Evolutionary conservation across 2,329 filamentous ascomycete genomes (phyloP).

Genomic region (Dichotomopilus funicola): DNA sequence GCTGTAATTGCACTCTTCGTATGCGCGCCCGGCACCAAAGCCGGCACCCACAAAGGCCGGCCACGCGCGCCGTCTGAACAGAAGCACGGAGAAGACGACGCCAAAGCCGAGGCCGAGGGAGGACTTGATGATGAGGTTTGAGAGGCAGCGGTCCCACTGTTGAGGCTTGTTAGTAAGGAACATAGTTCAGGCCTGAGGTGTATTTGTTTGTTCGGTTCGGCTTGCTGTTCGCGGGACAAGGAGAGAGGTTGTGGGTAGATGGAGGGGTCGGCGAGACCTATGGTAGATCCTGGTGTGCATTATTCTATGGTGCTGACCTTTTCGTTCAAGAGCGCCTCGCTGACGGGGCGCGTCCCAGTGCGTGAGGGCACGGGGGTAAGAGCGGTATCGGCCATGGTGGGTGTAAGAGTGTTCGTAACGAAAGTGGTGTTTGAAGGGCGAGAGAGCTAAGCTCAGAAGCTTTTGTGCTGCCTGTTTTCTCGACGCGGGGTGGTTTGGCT

Average conservation of each 20-base stretch:
- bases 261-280: no score
- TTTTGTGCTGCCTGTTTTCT: not conserved
- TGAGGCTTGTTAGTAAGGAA: no score
- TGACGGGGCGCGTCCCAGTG: constrained; percentile 76
- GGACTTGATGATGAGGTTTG: constrained; percentile 94
- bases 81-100: constrained; percentile 94
- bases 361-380: constrained; percentile 53
- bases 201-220: not conserved
- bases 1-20: constrained; percentile 94
- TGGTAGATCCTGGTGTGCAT: no score
- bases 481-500: not conserved
- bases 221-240: not conserved
- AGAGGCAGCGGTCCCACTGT: constrained; percentile 98
- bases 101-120: constrained; percentile 93
- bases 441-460: not conserved
- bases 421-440: not conserved
- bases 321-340: constrained; percentile 96
- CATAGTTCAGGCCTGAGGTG: not conserved
- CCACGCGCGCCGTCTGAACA: constrained; percentile 98
- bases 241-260: not conserved
- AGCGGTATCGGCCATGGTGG: constrained; percentile 49
- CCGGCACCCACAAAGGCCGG: constrained; percentile 91
- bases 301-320: constrained; percentile 59
- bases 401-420: constrained; percentile 1
- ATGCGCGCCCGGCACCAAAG: constrained; percentile 92